These are phyloP conservation scores for Prunus armeniaca DNA, from an alignment of 306 rosid genomes.

Conservation along the genomic window DNA sequence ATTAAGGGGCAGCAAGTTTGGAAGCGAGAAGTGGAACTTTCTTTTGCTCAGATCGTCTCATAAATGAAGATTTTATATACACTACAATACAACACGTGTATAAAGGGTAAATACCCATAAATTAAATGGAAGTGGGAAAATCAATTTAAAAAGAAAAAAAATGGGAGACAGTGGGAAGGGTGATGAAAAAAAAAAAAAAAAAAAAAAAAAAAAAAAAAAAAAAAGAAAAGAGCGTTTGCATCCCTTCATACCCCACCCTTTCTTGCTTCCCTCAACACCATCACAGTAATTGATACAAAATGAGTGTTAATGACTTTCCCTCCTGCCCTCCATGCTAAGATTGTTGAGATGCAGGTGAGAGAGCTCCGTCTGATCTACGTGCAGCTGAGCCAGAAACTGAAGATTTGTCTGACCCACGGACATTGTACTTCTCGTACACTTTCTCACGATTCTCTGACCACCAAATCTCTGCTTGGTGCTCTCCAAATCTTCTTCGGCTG, in stretches of 20 bases:
- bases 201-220: not conserved
- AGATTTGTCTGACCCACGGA: conserved; percentile 64
- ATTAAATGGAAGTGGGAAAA: conserved; percentile 46
- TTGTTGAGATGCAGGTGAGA: conserved; percentile 54
- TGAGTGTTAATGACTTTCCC: conserved; percentile 42
- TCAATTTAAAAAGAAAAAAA: conserved; percentile 22
- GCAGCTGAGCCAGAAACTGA: conserved; percentile 50
- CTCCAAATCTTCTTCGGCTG: conserved; percentile 98
- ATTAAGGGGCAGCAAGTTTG: too few species aligned
- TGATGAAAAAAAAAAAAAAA: not conserved
- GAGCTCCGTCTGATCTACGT: conserved; percentile 45
- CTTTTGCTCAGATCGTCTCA: conserved; percentile 39
- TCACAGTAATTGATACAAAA: conserved; percentile 39
- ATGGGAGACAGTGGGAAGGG: conserved; percentile 4
- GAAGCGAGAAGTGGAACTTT: conserved; percentile 25
- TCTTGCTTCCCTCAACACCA: conserved; percentile 30
- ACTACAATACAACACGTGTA: conserved; percentile 60
- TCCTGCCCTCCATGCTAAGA: conserved; percentile 39
- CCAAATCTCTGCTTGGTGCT: conserved; percentile 98
- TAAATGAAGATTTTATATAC: conserved; percentile 56
- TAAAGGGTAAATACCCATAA: conserved; percentile 48
- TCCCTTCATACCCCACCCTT: conserved; percentile 31
- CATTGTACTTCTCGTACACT: conserved; percentile 84
- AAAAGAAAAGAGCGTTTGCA: conserved; percentile 18
- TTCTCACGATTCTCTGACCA: conserved; percentile 92